Base-by-base conservation (phyloP, 176 grass and related monocot genomes). In the Tuctoria greenei region DNA sequence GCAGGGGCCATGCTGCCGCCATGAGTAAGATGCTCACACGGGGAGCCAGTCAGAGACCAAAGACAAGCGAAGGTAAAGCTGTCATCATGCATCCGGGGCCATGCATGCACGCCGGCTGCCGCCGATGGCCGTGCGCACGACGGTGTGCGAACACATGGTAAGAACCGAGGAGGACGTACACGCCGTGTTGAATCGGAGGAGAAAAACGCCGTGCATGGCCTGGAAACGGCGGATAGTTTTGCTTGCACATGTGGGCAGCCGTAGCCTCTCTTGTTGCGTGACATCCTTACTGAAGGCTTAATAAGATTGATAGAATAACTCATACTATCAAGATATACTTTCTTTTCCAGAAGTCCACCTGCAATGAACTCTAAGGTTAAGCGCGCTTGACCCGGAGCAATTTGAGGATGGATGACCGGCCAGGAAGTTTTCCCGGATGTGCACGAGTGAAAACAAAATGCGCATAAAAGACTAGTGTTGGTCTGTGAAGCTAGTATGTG, bases 1-100 rank as follows among this genome's bases (percentile, higher is more conserved):
- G 14, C 67, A 52, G 70, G 70, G 70, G 21, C 69, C 69, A 71
- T 70, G 26, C 68, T 52, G 69, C 69, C 70, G 70, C 50, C 35
- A 40, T 40, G 50, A 56, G 34, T 31, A 4, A 55, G 46, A 51
- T 71, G 46, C 26, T 73, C 70, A 40, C 50, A 57, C 70, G 31
- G 69, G 41, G 11, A 65, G 38, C 1, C 12, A 35, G 27, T 34
- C 67, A 70, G 44, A 21, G 68, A 34, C 44, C 46, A 55, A 13
- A 20, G 69, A 21, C 31, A 72, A 23, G 34, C 20, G 20, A 39
- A 47, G 69, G 28, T 38, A 36, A 72, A 72, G 69, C 69, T 20
- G 69, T 23, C 35, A 31, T 3, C 31, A 57, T 73, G 35, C 50
- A 14, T 34, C 45, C 9, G 51, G 5, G 4, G 66, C 40, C 10